Base-by-base conservation (phyloP, 2,329 filamentous ascomycete genomes). In the Blumeriella jaapii region DNA sequence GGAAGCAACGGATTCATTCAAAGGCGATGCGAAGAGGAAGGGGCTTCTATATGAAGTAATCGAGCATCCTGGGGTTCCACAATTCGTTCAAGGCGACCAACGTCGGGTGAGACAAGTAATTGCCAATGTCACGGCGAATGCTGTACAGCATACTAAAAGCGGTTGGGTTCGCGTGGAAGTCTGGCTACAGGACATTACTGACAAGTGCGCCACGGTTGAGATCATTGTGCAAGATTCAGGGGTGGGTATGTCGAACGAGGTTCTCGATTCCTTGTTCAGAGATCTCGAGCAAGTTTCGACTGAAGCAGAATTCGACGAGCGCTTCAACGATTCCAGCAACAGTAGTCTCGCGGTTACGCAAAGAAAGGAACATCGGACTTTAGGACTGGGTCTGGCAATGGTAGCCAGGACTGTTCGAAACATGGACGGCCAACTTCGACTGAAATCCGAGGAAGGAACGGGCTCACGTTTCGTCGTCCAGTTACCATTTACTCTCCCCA, bases 321-420 rank as follows among this genome's bases (percentile, higher is more conserved):
- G 18, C 17, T 27, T 49, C 6, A 24, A 35, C 2, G 23, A 36
- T 8, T 27, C 41, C 12, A 27, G 22, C 16, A 8, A 24, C 22
- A 9, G 9, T 24, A n/a, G 7, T 7, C 18, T 5, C 25, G 20
- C 2, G 25, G 32, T 16, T 11, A 22, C 15, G 19, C 22, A 29
- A n/a, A 57, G 25, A 5, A 63, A 62, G 32, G 52, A 59, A 6
- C 62, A 62, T 34, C 60, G 62, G 7, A 76, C 75, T 0, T 59
- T 93, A 1, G 87, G 87, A 0, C 68, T 94, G 7, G 87, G 86
- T 0, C 66, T 94, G n/a, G 86, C 86, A 0, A 68, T 93, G 9
- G 86, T 93, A n/a, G 82, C 83, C 11, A 74, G 86, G 23, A 83
- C 85, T 22, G 68, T 94, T 19, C 73, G 78, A n/a, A 93, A 86